Evolutionary conservation across 345 rosid genomes (phyloP), one percentile per base, ranked within the genome.

Genomic region (Turritis glabra): DNA sequence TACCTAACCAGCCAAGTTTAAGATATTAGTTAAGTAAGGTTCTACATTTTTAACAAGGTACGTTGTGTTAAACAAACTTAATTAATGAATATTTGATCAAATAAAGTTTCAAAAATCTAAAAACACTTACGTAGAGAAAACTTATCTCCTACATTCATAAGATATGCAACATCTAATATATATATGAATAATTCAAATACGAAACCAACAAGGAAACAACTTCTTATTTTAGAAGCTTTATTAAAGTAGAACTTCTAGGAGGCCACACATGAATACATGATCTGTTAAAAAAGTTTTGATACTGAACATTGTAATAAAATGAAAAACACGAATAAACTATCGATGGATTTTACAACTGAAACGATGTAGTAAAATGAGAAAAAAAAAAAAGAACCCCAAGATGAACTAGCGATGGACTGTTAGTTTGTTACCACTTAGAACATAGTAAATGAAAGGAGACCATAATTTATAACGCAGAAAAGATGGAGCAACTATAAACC

Each of bases 401-500:
- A 33, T 30, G 47, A 32, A 53, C 22, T 25, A 26, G 67, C 30
- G 41, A 67, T 41, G 38, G 41, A 48, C 26, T 27, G 21, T 48
- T 48, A 18, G 50, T 8, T 18, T 17, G 52, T 44, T 30, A 73
- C 27, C 29, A 53, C 40, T 62, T 52, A 12, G 13, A 19, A 57
- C 22, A 65, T 56, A 58, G n/a, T 51, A 27, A 22, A 59, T 51
- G 32, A 27, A 41, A 64, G 25, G 37, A 51, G 41, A 60, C 33
- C 23, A 60, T 50, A 75, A 6, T 51, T 40, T 60, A 61, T 29
- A 60, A 40, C 27, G 5, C 52, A 55, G 70, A 64, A 71, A 56
- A 56, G 54, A 77, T 62, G 67, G 67, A 63, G 26, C 70, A 63
- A 69, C 75, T 53, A 77, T 64, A 64, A 71, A 71, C 67, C 76